Conservation (phyloP, 108 stramenopile genomes). For the Schizochytrium sp. region DNA sequence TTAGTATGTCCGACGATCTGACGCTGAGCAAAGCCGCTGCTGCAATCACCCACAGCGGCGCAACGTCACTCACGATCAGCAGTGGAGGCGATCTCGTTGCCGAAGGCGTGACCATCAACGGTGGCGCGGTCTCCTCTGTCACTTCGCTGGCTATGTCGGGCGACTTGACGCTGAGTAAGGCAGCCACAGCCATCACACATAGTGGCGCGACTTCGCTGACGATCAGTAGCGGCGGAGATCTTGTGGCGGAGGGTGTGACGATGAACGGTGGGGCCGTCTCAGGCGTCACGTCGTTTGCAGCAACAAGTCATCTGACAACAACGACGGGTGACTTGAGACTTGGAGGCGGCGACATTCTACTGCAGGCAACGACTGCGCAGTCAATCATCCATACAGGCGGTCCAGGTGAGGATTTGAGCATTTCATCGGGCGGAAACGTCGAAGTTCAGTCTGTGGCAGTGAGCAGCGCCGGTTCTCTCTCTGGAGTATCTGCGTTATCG, state of each 20-base stretch:
- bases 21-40: neutral
- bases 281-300: neutral
- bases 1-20: neutral
- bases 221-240: no score
- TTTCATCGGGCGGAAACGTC: neutral
- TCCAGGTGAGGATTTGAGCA: neutral
- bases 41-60: neutral
- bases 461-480: neutral
- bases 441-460: neutral
- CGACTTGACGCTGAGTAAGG: no score
- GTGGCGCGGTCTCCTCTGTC: neutral
- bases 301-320: neutral
- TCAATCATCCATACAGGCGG: neutral
- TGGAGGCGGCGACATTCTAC: neutral
- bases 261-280: no score
- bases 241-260: no score
- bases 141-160: neutral
- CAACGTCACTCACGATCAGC: neutral
- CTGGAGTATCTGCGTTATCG: neutral
- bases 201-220: no score
- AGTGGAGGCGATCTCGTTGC: neutral
- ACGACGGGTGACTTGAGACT: neutral
- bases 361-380: neutral
- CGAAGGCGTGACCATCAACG: neutral
- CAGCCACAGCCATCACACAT: no score